Evolutionary conservation across 257 asterid species (phyloP).

Genomic region (Linaria vulgaris): DNA sequence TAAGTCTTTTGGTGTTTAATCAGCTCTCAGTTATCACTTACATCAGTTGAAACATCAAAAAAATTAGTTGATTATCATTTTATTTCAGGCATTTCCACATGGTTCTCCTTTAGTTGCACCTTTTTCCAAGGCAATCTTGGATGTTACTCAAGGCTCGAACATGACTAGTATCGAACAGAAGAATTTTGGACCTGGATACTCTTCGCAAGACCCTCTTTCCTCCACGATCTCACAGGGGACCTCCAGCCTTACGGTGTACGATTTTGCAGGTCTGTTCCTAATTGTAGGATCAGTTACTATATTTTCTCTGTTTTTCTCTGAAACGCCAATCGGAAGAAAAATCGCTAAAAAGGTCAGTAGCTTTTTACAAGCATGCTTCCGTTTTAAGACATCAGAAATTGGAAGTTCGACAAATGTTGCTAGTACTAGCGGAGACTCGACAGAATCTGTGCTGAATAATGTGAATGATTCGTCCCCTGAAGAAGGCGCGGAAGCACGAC

Average conservation of each 20-base stretch:
- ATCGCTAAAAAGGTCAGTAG: background rate
- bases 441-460: constrained; percentile 5
- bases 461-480: background rate
- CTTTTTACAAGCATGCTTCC: constrained; percentile 1
- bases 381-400: background rate
- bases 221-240: constrained; percentile 30
- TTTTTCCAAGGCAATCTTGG: constrained; percentile 51
- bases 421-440: background rate
- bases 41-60: too few species aligned
- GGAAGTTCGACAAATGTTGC: background rate
- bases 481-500: constrained; percentile 10
- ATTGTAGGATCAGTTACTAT: constrained; percentile 28
- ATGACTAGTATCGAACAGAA: constrained; percentile 33
- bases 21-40: background rate
- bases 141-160: constrained; percentile 38
- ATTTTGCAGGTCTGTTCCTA: constrained; percentile 55
- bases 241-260: constrained; percentile 30
- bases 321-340: constrained; percentile 30
- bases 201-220: constrained; percentile 34
- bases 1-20: too few species aligned
- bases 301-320: constrained; percentile 41
- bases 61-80: too few species aligned
- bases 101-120: constrained; percentile 37
- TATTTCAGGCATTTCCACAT: constrained; percentile 45
- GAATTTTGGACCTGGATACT: constrained; percentile 44